phyloP scores from a whole-genome alignment of 768 basidiomycete genomes.

The Leccinum disarticulatum region DNA sequence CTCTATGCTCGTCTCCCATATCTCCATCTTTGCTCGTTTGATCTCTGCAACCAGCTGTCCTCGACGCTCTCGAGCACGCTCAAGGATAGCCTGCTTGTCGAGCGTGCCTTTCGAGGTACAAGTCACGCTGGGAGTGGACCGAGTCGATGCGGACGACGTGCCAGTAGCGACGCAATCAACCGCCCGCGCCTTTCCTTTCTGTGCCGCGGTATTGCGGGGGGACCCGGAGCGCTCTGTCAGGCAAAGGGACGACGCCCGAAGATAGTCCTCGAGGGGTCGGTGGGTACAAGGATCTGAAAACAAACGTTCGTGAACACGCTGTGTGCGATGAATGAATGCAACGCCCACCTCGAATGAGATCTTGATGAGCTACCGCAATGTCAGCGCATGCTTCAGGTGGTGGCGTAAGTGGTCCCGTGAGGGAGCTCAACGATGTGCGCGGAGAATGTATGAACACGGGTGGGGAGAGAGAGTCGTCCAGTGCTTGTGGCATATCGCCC shows the following conservation, averaged over 20 bases:
- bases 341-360: slow-evolving; percentile 12
- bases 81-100: slow-evolving; percentile 46
- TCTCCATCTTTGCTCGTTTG: slow-evolving; percentile 57
- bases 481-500: slow-evolving; percentile 1
- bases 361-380: slow-evolving; percentile 1
- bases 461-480: slow-evolving; percentile 8
- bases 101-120: slow-evolving; percentile 5
- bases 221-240: neutral
- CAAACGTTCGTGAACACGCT: slow-evolving; percentile 4
- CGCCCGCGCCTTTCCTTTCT: slow-evolving; percentile 23
- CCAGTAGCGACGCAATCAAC: neutral
- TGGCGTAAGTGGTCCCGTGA: slow-evolving; percentile 29
- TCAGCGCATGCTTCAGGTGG: slow-evolving; percentile 18
- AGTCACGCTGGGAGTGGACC: neutral
- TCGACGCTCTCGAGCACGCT: slow-evolving; percentile 53
- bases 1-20: slow-evolving; percentile 76
- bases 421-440: slow-evolving; percentile 33
- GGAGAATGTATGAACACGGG: slow-evolving; percentile 30
- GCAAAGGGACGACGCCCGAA: neutral
- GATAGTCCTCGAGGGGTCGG: slow-evolving; percentile 6
- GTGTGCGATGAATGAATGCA: neutral
- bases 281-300: slow-evolving; percentile 6
- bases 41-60: slow-evolving; percentile 53
- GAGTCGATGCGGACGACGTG: neutral
- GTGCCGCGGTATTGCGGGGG: neutral